A percentile compares a stretch with the other conserved stretches of the same genome.
phyloP scores from a whole-genome alignment of 2,329 filamentous ascomycete species.

The Calonectria crousiana region DNA sequence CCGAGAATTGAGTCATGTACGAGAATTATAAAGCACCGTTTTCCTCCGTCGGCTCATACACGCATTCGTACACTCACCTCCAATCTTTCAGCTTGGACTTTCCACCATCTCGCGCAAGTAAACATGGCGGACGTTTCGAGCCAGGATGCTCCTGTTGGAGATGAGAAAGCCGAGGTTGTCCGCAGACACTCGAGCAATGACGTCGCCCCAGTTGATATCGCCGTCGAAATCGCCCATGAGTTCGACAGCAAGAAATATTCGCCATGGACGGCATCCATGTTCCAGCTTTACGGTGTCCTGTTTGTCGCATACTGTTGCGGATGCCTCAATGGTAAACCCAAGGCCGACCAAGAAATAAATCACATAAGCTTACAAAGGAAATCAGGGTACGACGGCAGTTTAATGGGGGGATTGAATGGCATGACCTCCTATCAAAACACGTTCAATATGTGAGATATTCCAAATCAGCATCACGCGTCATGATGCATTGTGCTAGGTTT shows the following conservation, averaged over 20 bases:
- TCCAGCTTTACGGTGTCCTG: slow-evolving; percentile 63
- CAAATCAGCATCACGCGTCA: too few species aligned
- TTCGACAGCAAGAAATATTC: slow-evolving; percentile 52
- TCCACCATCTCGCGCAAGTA: background rate
- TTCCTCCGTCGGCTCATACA: too few species aligned
- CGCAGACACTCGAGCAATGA: background rate
- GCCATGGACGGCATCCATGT: slow-evolving; percentile 64
- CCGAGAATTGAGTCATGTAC: background rate
- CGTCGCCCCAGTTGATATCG: slow-evolving; percentile 31
- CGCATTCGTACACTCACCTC: background rate
- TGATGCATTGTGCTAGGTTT: background rate
- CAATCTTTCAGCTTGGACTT: background rate
- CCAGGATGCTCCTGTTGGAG: background rate
- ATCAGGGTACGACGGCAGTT: slow-evolving; percentile 33
- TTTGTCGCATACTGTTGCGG: slow-evolving; percentile 65
- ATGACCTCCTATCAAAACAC: slow-evolving; percentile 42
- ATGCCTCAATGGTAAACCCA: slow-evolving; percentile 50
- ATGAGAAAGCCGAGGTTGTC: background rate
- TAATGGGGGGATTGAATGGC: slow-evolving; percentile 44
- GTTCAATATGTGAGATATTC: slow-evolving; percentile 29
- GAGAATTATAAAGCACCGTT: background rate
- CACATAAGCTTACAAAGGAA: background rate
- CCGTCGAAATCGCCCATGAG: slow-evolving; percentile 56
- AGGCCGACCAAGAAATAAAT: background rate
- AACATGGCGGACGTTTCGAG: background rate